Evolutionary conservation across 1,139 yeast genomes (phyloP), one percentile per base, ranked within the genome.

Genomic region (Saccharomycopsis hybrid): DNA sequence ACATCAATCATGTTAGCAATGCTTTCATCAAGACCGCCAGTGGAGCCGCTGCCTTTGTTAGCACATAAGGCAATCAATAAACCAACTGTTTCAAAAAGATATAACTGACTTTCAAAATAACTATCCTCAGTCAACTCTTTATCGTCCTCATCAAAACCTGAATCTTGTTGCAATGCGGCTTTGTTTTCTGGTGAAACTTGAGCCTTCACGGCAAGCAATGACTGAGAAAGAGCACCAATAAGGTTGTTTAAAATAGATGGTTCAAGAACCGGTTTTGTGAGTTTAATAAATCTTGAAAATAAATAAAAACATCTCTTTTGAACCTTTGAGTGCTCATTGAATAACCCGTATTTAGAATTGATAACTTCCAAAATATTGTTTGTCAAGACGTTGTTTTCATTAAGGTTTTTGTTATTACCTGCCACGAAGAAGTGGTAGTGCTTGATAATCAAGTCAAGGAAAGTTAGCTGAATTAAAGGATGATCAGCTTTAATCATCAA

Each of bases 241-340:
- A 84, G 71, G 54, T 72, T 73, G 47, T 77, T 71, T 31, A 82
- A 68, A 11, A 74, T 66, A 44, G 64, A 70, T 41, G 77, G 77
- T 32, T 78, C 74, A 31, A 80, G 68, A 49, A 77, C 69, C 32
- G 90, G 88, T 61, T 82, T 85, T 2, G 92, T 82, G 45, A 83
- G 69, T 62, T 85, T 88, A 58, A 90, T 74, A 60, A 89, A 86
- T 62, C 95, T 77, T 61, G 83, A 83, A 58, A 92, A 86, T 56
- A 90, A 70, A 64, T 88, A 92, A 96, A 98, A 92, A 47, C 94
- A 76, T 64, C 97, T 80, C 53, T 81, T 73, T 59, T 90, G 80
- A 8, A 90, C 96, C 56, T 80, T 82, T 53, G 78, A 83, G 56
- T 75, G 73, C 3, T 74, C 71, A 65, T 84, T 87, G 63, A 87